Conservation (phyloP, 2,329 filamentous ascomycete species). For the Colletotrichum simmondsii region DNA sequence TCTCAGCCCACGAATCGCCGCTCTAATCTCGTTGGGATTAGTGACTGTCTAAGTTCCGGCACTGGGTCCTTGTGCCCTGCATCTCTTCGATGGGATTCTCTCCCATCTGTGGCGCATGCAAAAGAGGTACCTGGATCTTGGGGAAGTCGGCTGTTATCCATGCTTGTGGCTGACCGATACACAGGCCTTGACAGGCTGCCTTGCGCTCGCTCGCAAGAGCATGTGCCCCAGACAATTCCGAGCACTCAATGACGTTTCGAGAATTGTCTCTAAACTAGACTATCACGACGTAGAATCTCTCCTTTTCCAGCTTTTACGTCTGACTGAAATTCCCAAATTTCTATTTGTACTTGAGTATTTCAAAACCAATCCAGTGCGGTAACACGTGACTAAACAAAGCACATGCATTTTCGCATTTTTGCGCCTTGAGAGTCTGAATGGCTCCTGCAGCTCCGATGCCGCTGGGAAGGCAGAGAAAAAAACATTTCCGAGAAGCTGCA, state of each 20-base stretch:
- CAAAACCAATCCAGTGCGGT: not conserved
- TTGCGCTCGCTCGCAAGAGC: not conserved
- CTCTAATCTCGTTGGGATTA: slow-evolving; percentile 23
- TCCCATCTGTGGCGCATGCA: slow-evolving; percentile 15
- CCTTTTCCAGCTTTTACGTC: not conserved
- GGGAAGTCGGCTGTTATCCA: slow-evolving; percentile 7
- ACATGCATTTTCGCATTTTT: slow-evolving; percentile 5
- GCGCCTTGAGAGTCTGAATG: slow-evolving; percentile 5
- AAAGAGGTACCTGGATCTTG: slow-evolving; percentile 11
- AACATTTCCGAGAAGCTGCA: slow-evolving; percentile 15
- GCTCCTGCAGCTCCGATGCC: slow-evolving; percentile 30
- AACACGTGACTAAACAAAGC: slow-evolving; percentile 25
- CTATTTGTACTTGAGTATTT: not conserved
- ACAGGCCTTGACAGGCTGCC: not conserved
- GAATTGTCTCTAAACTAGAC: not conserved
- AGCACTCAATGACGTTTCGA: not conserved
- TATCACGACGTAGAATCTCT: not conserved
- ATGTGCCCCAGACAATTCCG: not conserved
- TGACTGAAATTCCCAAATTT: too few relatives aligned
- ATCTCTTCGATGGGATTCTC: slow-evolving; percentile 1
- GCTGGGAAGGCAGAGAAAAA: slow-evolving; percentile 32
- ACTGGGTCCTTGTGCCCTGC: slow-evolving; percentile 4
- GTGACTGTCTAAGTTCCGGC: slow-evolving; percentile 12
- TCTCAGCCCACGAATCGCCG: not conserved
- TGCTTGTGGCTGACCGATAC: slow-evolving; percentile 26